Evolutionary conservation across 495 filamentous ascomycete species (phyloP).

Genomic region (Jackrogersella minutella): DNA sequence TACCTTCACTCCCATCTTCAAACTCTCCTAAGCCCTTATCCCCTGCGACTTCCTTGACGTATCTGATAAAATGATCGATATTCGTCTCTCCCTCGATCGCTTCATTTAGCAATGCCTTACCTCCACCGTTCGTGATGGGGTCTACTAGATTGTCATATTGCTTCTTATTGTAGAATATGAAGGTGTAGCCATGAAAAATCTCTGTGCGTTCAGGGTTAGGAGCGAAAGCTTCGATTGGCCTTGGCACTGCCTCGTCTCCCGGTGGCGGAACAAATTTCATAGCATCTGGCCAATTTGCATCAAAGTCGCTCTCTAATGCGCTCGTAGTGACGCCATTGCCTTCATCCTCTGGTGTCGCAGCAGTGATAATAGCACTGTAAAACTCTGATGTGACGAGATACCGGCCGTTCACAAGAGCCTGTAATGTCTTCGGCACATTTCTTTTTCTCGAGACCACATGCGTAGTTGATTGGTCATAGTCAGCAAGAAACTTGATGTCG

Average conservation of each 20-base stretch:
- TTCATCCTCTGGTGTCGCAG: constrained; percentile 66
- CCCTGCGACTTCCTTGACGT: constrained; percentile 76
- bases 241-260: constrained; percentile 74
- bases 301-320: constrained; percentile 83
- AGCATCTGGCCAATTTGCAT: constrained; percentile 80
- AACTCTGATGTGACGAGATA: constrained; percentile 82
- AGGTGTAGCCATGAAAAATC: constrained; percentile 86
- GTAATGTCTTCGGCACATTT: constrained; percentile 85
- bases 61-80: constrained; percentile 78
- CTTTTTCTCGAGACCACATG: constrained; percentile 90
- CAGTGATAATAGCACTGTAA: constrained; percentile 70
- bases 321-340: constrained; percentile 64
- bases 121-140: constrained; percentile 78
- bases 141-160: constrained; percentile 81
- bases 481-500: constrained; percentile 83
- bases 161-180: constrained; percentile 81
- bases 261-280: constrained; percentile 73
- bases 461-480: constrained; percentile 78
- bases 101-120: constrained; percentile 77
- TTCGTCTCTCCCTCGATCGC: constrained; percentile 71
- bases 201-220: constrained; percentile 71
- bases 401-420: constrained; percentile 85
- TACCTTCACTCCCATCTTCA: constrained; percentile 66
- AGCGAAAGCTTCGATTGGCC: constrained; percentile 68
- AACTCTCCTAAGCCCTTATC: constrained; percentile 72